Percentiles rank a stretch among this genome's conserved stretches.
These are phyloP conservation scores for Metschnikowia gelsemii DNA, from an alignment of 805 yeast genomes.

Conservation along the genomic window DNA sequence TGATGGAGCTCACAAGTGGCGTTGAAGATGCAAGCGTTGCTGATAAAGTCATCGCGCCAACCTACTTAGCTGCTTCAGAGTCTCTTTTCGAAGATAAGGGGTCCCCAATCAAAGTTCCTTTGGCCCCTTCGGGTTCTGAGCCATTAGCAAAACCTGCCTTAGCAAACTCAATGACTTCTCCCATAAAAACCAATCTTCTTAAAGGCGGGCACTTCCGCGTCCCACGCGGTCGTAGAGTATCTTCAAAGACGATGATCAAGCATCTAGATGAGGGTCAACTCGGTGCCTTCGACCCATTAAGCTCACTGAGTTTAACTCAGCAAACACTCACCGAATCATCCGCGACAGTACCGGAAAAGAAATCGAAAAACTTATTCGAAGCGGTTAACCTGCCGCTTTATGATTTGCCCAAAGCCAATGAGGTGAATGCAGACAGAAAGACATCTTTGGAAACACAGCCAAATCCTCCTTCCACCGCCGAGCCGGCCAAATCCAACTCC, in stretches of 20 bases:
- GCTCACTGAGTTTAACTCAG: constrained; percentile 21
- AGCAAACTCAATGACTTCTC: constrained; percentile 8
- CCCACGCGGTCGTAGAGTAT: constrained; percentile 31
- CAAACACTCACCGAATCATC: background rate
- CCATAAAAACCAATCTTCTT: constrained; percentile 15
- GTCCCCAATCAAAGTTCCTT: constrained; percentile 27
- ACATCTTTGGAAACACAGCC: constrained; percentile 17
- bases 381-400: constrained; percentile 58
- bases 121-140: background rate
- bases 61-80: constrained; percentile 21
- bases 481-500: background rate
- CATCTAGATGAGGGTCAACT: constrained; percentile 23
- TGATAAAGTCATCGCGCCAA: constrained; percentile 14
- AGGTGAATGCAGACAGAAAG: background rate
- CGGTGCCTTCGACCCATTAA: constrained; percentile 22
- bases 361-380: constrained; percentile 37
- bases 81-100: constrained; percentile 36
- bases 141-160: background rate
- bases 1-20: constrained; percentile 18
- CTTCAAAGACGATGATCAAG: constrained; percentile 30
- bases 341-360: constrained; percentile 13
- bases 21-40: constrained; percentile 12
- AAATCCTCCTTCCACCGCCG: background rate
- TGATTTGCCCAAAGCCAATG: constrained; percentile 21
- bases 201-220: constrained; percentile 32